Evolutionary conservation across 164 flowering plant species (phyloP).

Genomic region (Magnolia changhungtana): DNA sequence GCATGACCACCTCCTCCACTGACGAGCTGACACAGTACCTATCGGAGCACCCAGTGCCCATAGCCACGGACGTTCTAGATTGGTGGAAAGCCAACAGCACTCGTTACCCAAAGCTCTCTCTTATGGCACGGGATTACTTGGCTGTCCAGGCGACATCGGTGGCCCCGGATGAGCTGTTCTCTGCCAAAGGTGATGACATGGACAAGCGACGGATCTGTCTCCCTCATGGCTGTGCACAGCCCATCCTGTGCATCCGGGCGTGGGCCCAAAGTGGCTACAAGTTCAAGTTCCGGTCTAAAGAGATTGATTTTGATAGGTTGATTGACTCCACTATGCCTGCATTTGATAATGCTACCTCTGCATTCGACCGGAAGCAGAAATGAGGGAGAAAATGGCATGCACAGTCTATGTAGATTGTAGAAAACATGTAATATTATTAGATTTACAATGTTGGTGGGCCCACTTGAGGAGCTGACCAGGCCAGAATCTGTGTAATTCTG

Average conservation of each 20-base stretch:
- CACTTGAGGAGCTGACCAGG: background rate
- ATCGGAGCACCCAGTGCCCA: slow-evolving; percentile 78
- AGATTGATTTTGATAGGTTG: slow-evolving; percentile 57
- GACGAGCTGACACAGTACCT: slow-evolving; percentile 90
- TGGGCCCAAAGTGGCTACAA: slow-evolving; percentile 57
- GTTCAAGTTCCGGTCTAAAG: slow-evolving; percentile 49
- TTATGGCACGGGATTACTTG: slow-evolving; percentile 91
- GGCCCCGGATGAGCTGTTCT: slow-evolving; percentile 70
- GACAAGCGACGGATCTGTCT: slow-evolving; percentile 54
- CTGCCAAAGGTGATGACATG: slow-evolving; percentile 66
- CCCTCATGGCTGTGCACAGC: slow-evolving; percentile 48
- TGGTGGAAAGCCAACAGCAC: slow-evolving; percentile 92
- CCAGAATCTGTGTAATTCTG: slow-evolving; percentile 1
- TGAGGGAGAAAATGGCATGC: slow-evolving; percentile 2
- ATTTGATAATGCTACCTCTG: slow-evolving; percentile 14
- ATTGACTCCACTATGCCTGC: slow-evolving; percentile 35
- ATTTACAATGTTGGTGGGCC: background rate
- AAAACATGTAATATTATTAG: background rate
- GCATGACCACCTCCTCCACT: slow-evolving; percentile 49
- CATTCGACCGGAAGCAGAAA: slow-evolving; percentile 38
- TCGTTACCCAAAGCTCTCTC: slow-evolving; percentile 77
- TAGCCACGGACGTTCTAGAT: slow-evolving; percentile 76
- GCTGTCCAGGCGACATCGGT: slow-evolving; percentile 77
- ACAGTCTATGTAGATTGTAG: background rate
- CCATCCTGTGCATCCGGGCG: slow-evolving; percentile 58